These are phyloP conservation scores for Astrothelium subdiscretum DNA, from an alignment of 495 filamentous ascomycete genomes.

Conservation along the genomic window DNA sequence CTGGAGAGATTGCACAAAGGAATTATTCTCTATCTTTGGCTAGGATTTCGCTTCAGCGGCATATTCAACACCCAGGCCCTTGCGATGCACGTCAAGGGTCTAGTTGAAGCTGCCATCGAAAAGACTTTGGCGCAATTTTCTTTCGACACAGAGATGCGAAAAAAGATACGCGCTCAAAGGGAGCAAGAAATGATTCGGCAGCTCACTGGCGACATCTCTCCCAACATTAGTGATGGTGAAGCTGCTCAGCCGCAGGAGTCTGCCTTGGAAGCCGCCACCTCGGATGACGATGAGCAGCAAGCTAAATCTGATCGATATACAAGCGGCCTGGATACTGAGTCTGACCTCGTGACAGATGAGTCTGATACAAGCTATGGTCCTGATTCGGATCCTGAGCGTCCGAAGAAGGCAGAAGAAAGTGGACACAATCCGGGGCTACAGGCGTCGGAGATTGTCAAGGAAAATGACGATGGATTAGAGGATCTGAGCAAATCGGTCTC, in stretches of 20 bases:
- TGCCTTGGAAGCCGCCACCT: neutral
- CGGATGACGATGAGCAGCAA: neutral
- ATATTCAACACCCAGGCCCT: slow-evolving; percentile 68
- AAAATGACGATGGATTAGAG: neutral
- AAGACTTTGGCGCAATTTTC: slow-evolving; percentile 42
- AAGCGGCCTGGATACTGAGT: neutral
- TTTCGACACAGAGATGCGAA: slow-evolving; percentile 7
- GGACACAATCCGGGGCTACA: neutral
- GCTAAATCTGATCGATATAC: neutral
- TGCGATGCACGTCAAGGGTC: slow-evolving; percentile 64
- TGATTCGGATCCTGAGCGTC: neutral
- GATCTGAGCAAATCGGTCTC: neutral
- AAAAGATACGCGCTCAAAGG: slow-evolving; percentile 13
- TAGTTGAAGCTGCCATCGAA: slow-evolving; percentile 72
- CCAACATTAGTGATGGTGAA: neutral
- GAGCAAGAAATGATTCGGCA: slow-evolving; percentile 3
- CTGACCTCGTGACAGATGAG: neutral
- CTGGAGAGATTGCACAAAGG: slow-evolving; percentile 72
- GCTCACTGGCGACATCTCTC: neutral
- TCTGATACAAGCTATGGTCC: neutral
- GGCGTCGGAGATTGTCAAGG: neutral
- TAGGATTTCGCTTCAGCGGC: slow-evolving; percentile 59
- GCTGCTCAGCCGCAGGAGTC: neutral
- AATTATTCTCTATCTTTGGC: slow-evolving; percentile 79
- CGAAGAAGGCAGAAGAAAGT: neutral